These are phyloP conservation scores for Panus rudis DNA, from an alignment of 768 basidiomycete genomes.

Conservation along the genomic window DNA sequence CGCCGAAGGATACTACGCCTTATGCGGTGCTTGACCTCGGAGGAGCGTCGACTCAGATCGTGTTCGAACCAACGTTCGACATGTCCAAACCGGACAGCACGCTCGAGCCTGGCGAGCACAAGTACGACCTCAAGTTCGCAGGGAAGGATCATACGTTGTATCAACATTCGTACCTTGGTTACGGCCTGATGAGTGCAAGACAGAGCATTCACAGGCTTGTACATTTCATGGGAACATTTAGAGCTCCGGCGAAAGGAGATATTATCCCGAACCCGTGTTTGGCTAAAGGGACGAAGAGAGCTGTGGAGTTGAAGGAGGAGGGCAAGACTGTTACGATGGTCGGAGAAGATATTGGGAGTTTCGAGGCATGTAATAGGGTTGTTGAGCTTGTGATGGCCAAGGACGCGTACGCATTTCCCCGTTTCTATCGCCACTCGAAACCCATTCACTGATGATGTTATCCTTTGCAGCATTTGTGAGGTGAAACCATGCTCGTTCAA, in stretches of 20 bases:
- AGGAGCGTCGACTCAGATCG: slow-evolving; percentile 96
- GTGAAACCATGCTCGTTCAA: slow-evolving; percentile 94
- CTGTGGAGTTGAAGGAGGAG: slow-evolving; percentile 56
- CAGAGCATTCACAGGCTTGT: slow-evolving; percentile 82
- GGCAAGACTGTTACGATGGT: slow-evolving; percentile 74
- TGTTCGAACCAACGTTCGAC: slow-evolving; percentile 78
- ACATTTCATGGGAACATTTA: slow-evolving; percentile 68
- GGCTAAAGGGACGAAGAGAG: slow-evolving; percentile 52
- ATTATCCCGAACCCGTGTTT: slow-evolving; percentile 78
- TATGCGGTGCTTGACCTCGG: slow-evolving; percentile 95
- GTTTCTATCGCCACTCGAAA: neutral
- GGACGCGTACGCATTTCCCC: slow-evolving; percentile 61
- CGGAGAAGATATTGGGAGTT: slow-evolving; percentile 75
- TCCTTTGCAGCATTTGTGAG: slow-evolving; percentile 60
- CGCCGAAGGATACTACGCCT: slow-evolving; percentile 40
- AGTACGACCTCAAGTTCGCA: slow-evolving; percentile 75
- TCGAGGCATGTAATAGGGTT: slow-evolving; percentile 78
- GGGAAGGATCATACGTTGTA: slow-evolving; percentile 71
- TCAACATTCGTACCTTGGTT: slow-evolving; percentile 97
- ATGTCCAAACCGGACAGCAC: slow-evolving; percentile 25
- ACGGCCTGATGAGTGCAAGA: slow-evolving; percentile 87
- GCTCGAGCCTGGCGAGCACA: slow-evolving; percentile 82
- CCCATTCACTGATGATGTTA: slow-evolving; percentile 1
- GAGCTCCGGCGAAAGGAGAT: slow-evolving; percentile 23
- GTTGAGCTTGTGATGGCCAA: slow-evolving; percentile 91